phyloP scores from a whole-genome alignment of 495 filamentous ascomycete species.

The Talaromyces proteolyticus region DNA sequence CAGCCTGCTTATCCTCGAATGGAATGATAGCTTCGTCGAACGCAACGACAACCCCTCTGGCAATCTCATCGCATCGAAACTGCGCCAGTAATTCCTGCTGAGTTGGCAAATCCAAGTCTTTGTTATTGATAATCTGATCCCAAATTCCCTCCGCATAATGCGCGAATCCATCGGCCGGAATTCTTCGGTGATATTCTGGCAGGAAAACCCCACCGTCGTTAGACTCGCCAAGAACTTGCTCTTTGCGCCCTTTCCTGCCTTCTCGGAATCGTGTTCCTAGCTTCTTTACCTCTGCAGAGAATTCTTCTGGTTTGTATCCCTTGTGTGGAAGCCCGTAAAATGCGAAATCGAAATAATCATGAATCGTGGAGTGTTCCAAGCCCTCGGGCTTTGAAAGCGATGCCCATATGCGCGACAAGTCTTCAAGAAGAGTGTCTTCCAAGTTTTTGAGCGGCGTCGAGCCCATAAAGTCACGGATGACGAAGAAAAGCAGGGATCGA shows the following conservation, averaged over 20 bases:
- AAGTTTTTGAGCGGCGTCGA: constrained; percentile 84
- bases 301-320: constrained; percentile 91
- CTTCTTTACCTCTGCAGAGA: constrained; percentile 71
- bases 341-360: constrained; percentile 97
- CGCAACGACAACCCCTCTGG: constrained; percentile 71
- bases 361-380: constrained; percentile 80
- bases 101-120: constrained; percentile 92
- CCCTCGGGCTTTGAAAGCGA: constrained; percentile 86
- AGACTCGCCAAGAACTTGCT: constrained; percentile 53
- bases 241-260: constrained; percentile 62
- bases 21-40: constrained; percentile 81
- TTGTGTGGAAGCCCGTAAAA: constrained; percentile 96
- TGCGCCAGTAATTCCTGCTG: constrained; percentile 96
- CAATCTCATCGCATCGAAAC: constrained; percentile 96
- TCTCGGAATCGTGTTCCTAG: constrained; percentile 76
- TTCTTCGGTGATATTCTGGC: constrained; percentile 90
- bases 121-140: constrained; percentile 98
- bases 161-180: constrained; percentile 92
- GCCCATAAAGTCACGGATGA: constrained; percentile 94
- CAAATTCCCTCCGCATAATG: constrained; percentile 89
- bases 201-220: constrained; percentile 79
- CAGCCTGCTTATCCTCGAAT: constrained; percentile 79
- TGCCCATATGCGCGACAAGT: constrained; percentile 86
- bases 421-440: constrained; percentile 82
- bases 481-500: constrained; percentile 92